Evolutionary conservation across 495 filamentous ascomycete species (phyloP).

Genomic region (Penicillium lividum): DNA sequence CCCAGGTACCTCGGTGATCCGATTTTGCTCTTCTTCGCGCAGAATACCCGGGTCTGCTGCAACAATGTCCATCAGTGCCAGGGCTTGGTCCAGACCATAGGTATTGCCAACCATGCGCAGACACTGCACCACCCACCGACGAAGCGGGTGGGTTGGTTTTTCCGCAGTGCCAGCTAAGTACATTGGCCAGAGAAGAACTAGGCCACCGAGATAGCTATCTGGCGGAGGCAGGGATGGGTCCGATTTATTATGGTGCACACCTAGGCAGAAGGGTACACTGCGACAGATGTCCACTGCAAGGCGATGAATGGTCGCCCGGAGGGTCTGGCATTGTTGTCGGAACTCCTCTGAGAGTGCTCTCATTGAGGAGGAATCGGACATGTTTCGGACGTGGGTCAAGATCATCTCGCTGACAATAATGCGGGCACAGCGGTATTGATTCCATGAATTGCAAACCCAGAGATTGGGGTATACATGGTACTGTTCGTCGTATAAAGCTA

Average conservation of each 20-base stretch:
- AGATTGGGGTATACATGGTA: slow-evolving; percentile 62
- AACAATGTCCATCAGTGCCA: slow-evolving; percentile 42
- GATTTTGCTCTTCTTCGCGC: slow-evolving; percentile 11
- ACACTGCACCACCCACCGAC: slow-evolving; percentile 46
- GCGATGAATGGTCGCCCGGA: slow-evolving; percentile 37
- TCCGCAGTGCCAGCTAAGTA: slow-evolving; percentile 45
- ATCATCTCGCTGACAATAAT: slow-evolving; percentile 59
- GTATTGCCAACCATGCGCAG: slow-evolving; percentile 43
- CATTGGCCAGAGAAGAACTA: slow-evolving; percentile 52
- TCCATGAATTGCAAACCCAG: slow-evolving; percentile 61
- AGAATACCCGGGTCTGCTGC: slow-evolving; percentile 34
- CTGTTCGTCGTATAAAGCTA: slow-evolving; percentile 48
- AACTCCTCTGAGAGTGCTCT: slow-evolving; percentile 32
- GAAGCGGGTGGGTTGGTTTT: slow-evolving; percentile 31
- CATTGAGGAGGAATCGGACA: slow-evolving; percentile 18
- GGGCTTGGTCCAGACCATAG: slow-evolving; percentile 52
- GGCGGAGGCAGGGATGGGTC: slow-evolving; percentile 17
- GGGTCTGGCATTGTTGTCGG: slow-evolving; percentile 31
- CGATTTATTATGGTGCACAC: slow-evolving; percentile 17
- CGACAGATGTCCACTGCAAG: slow-evolving; percentile 48
- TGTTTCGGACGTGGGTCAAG: slow-evolving; percentile 22
- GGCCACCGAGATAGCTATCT: slow-evolving; percentile 39
- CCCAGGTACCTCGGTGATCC: background rate
- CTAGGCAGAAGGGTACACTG: slow-evolving; percentile 44
- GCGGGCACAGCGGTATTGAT: slow-evolving; percentile 62